Evolutionary conservation across 139 green algal species (phyloP), one percentile per base, ranked within the genome.

Genomic region (Eudorina sp.): DNA sequence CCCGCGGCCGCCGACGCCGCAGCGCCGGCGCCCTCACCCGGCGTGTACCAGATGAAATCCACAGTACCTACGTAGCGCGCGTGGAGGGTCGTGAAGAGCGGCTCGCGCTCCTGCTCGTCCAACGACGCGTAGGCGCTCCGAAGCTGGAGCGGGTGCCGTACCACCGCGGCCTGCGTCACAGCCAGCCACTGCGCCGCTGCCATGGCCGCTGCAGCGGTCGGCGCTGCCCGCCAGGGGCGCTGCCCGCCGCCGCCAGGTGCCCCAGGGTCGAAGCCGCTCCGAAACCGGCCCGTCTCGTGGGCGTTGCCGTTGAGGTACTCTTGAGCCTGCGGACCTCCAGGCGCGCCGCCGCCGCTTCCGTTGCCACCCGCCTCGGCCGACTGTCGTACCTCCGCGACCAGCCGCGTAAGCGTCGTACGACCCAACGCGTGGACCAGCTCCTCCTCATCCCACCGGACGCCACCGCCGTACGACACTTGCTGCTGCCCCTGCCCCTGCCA

Each of bases 41-140:
- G 38, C 16, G 58, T 68, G 31, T 69, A 93, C 90, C 90, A 94
- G n/a, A 94, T 88, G 80, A 90, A 94, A 62, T 94, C 92, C 38
- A 93, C 90, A 40, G 88, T 92, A 4, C 92, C 90, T 31, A 73
- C 51, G 27, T 88, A 88, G 23, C 80, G 84, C 48, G 34, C 83
- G 41, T 89, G 81, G 70, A 83, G 83, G 6, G 85, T 90, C 2
- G 87, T 91, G 69, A 91, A 91, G 19, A 83, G 86, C 58, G 81
- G 72, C 81, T 89, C 74, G 7, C 60, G 60, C 25, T 8, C 48
- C 74, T 51, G 53, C n/a, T 29, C 64, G 60, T 86, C 80, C 0
- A 34, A 64, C 8, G 88, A 85, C 7, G 89, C 89, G 74, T 93
- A 95, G 29, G 83, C 76, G 79, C 91, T 91, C 9, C 38, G 53